These are phyloP conservation scores for Phytophthora pistaciae DNA, from an alignment of 352 stramenopile genomes.

Conservation along the genomic window DNA sequence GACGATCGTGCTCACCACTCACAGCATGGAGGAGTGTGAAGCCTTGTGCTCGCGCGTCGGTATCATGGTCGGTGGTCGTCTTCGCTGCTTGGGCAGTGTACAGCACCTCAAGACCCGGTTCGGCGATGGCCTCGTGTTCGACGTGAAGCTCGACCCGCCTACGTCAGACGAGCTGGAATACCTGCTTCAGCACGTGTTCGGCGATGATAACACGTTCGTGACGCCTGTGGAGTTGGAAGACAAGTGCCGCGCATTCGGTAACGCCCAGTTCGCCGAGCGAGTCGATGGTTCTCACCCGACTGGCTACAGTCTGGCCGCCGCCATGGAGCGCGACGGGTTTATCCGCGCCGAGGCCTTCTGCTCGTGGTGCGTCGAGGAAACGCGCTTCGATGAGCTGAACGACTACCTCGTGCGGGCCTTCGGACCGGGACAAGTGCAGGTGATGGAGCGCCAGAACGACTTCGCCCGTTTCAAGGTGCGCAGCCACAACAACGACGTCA, in stretches of 20 bases:
- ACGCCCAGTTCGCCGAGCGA: constrained; percentile 38
- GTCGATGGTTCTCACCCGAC: constrained; percentile 56
- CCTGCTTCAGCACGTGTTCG: constrained; percentile 25
- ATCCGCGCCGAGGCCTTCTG: constrained; percentile 49
- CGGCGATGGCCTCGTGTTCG: constrained; percentile 92
- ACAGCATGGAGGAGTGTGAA: constrained; percentile 86
- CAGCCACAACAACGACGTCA: constrained; percentile 41
- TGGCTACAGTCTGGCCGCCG: constrained; percentile 61
- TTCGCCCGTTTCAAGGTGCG: constrained; percentile 63
- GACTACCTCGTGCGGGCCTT: constrained; percentile 39
- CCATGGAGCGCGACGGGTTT: constrained; percentile 48
- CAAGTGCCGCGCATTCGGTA: constrained; percentile 53
- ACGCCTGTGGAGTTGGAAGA: constrained; percentile 27
- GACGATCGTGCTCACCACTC: constrained; percentile 86
- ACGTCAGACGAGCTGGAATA: constrained; percentile 37
- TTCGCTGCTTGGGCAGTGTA: constrained; percentile 72
- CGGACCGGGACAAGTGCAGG: constrained; percentile 12
- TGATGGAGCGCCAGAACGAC: constrained; percentile 68
- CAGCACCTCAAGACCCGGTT: constrained; percentile 97
- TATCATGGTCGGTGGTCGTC: constrained; percentile 89
- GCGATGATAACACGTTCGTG: constrained; percentile 29
- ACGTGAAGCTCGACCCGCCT: constrained; percentile 53
- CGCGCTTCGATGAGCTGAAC: constrained; percentile 43
- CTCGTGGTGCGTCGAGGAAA: constrained; percentile 70
- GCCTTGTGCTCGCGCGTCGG: constrained; percentile 84